Conservation (phyloP, 345 rosid species). For the Turritis glabra region DNA sequence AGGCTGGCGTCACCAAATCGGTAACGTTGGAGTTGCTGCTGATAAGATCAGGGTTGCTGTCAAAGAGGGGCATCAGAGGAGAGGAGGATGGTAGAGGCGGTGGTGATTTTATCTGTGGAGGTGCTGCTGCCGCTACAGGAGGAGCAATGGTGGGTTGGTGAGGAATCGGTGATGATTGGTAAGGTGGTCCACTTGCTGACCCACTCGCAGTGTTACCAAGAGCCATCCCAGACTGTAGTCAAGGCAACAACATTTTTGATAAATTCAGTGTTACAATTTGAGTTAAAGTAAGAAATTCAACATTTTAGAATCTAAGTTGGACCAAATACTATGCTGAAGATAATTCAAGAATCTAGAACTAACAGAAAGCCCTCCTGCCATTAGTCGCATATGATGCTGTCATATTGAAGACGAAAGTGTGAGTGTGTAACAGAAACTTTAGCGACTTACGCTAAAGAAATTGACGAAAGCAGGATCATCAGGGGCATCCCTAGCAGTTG, state of each 20-base stretch:
- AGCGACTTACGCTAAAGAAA: slow-evolving; percentile 75
- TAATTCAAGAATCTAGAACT: slow-evolving; percentile 11
- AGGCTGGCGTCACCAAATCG: slow-evolving; percentile 73
- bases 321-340: neutral
- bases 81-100: slow-evolving; percentile 49
- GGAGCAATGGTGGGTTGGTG: slow-evolving; percentile 39
- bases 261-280: neutral
- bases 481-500: slow-evolving; percentile 55
- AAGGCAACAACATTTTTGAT: slow-evolving; percentile 16
- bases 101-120: slow-evolving; percentile 53
- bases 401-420: neutral
- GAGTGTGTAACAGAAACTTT: slow-evolving; percentile 6
- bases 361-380: slow-evolving; percentile 1
- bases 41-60: slow-evolving; percentile 43
- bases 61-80: slow-evolving; percentile 52
- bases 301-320: neutral
- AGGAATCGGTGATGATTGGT: slow-evolving; percentile 51
- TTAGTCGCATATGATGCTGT: neutral
- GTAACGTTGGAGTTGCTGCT: slow-evolving; percentile 45
- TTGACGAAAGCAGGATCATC: slow-evolving; percentile 85
- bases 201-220: slow-evolving; percentile 51
- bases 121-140: slow-evolving; percentile 43
- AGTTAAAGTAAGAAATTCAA: slow-evolving; percentile 6
- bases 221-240: slow-evolving; percentile 66
- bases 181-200: slow-evolving; percentile 48